phyloP scores from a whole-genome alignment of 202 grass and related monocot species.

The Dendrocalamus latiflorus region DNA sequence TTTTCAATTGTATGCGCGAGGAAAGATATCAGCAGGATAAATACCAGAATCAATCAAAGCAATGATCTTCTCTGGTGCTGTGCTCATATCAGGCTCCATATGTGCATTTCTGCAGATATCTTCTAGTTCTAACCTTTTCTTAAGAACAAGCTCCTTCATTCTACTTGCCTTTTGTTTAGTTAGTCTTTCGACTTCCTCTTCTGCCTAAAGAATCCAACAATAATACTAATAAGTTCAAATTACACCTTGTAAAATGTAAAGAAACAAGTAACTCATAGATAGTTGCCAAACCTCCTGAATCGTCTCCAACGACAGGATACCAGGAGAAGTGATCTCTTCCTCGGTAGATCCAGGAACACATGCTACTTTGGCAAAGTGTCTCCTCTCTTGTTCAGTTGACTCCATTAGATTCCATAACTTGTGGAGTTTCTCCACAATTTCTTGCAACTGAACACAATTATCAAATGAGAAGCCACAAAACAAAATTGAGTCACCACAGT shows the following conservation, averaged over 20 bases:
- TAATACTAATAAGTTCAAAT: conserved; percentile 5
- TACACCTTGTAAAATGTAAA: conserved; percentile 9
- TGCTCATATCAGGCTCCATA: conserved; percentile 73
- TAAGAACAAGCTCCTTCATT: conserved; percentile 94
- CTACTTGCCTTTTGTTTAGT: conserved; percentile 65
- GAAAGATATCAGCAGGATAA: conserved; percentile 11
- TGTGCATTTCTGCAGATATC: conserved; percentile 65
- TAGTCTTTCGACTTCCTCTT: conserved; percentile 73
- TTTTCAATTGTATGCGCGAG: neutral
- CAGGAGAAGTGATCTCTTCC: conserved; percentile 61
- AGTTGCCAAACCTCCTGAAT: conserved; percentile 53
- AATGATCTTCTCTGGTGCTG: conserved; percentile 62
- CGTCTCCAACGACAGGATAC: conserved; percentile 54
- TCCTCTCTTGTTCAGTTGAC: conserved; percentile 71
- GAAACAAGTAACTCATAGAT: conserved; percentile 5
- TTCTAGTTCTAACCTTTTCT: conserved; percentile 83
- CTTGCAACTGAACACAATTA: conserved; percentile 52
- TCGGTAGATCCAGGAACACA: conserved; percentile 52
- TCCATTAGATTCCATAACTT: conserved; percentile 93
- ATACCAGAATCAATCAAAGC: conserved; percentile 89
- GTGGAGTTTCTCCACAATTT: conserved; percentile 53
- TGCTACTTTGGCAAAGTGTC: conserved; percentile 46
- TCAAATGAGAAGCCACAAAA: neutral
- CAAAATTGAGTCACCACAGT: neutral
- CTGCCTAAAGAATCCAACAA: conserved; percentile 48